phyloP scores from a whole-genome alignment of 805 yeast species.

The Monosporozyma servazzii region DNA sequence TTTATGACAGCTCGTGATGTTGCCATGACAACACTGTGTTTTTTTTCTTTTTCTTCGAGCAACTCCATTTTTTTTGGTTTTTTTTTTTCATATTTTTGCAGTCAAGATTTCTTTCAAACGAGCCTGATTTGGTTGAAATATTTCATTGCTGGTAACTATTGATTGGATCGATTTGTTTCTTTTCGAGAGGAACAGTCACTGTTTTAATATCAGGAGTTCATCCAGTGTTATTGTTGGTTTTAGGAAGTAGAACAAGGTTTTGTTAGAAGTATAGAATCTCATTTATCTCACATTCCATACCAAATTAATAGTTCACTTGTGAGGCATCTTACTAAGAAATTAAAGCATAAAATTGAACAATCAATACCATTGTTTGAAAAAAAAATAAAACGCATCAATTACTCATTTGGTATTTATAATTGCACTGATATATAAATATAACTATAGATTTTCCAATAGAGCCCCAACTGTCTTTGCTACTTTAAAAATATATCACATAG shows the following conservation, averaged over 20 bases:
- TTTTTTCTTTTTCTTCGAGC: neutral
- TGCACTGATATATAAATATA: neutral
- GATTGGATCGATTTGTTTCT: neutral
- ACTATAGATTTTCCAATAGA: neutral
- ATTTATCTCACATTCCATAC: too few relatives aligned
- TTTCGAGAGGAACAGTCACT: neutral
- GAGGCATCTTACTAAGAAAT: neutral
- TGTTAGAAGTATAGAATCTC: neutral
- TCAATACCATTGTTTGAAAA: neutral
- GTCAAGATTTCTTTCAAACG: neutral
- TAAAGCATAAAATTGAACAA: neutral
- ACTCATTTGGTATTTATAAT: neutral
- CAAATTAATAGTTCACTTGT: neutral
- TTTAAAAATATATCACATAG: neutral
- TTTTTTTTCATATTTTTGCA: neutral
- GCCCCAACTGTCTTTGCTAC: neutral
- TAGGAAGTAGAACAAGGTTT: neutral
- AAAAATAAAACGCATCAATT: too few relatives aligned
- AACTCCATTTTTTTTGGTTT: neutral
- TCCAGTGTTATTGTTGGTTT: neutral
- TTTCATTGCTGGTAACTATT: neutral
- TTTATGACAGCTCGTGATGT: neutral
- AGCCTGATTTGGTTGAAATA: neutral
- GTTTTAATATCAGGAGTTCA: neutral
- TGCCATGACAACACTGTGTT: neutral